A percentile compares a stretch with the other conserved stretches of the same genome.
Conservation (phyloP, 1,284 basidiomycete species). For the Apiotrichum veenhuisii region DNA sequence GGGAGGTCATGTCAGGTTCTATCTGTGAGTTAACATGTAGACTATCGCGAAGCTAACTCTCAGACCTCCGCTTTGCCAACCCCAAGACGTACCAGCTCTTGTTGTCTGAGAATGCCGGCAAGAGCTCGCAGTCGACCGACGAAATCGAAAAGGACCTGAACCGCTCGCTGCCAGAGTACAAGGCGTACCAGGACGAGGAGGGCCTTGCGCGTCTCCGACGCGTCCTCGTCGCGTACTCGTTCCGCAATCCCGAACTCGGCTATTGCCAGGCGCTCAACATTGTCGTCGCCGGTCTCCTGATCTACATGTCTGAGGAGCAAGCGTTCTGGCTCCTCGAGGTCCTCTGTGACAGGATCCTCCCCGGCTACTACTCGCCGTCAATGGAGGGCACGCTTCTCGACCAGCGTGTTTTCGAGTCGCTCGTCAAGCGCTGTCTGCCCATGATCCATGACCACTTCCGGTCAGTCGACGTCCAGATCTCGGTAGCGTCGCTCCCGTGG, state of each 20-base stretch:
- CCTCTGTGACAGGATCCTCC: conserved; percentile 87
- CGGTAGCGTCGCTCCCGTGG: conserved; percentile 96
- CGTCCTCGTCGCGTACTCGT: conserved; percentile 94
- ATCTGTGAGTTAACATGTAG: conserved; percentile 54
- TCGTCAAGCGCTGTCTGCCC: conserved; percentile 85
- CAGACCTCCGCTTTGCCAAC: conserved; percentile 75
- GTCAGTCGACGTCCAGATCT: conserved; percentile 89
- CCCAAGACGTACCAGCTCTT: conserved; percentile 80
- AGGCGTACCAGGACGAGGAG: conserved; percentile 83
- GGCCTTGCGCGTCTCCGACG: conserved; percentile 80
- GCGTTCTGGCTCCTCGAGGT: conserved; percentile 97
- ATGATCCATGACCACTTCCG: conserved; percentile 93
- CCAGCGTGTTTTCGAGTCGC: conserved; percentile 93
- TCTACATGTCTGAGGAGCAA: conserved; percentile 99
- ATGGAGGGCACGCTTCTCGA: conserved; percentile 99
- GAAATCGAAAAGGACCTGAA: conserved; percentile 99
- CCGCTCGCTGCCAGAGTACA: conserved; percentile 88
- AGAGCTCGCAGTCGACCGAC: conserved; percentile 84
- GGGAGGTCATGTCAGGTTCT: conserved; percentile 96
- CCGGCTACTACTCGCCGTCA: conserved; percentile 97
- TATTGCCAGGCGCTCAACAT: conserved; percentile 84
- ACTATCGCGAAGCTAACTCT: not conserved
- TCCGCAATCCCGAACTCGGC: conserved; percentile 91
- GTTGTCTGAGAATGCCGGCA: conserved; percentile 72
- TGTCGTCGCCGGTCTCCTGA: conserved; percentile 53